Percentiles rank a stretch among this genome's conserved stretches.
Evolutionary conservation across 2,329 filamentous ascomycete species (phyloP).

Genomic region (Hypoxylon sp.): DNA sequence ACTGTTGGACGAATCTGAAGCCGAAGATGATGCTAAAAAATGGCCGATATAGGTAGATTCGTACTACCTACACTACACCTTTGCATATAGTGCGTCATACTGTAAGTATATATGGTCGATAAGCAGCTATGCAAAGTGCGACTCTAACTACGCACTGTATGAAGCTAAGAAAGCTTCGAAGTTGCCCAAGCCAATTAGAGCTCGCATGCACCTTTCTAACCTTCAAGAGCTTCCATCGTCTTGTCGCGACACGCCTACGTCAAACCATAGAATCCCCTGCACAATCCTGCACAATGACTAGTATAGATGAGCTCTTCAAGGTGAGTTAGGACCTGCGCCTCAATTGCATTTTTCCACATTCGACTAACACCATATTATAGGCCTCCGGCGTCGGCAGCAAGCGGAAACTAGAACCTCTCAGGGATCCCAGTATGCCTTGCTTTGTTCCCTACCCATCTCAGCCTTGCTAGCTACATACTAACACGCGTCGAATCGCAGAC

Average conservation of each 20-base stretch:
- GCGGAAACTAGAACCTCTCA: conserved; percentile 73
- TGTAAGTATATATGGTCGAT: background rate
- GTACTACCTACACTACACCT: too few relatives aligned
- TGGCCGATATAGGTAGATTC: conserved; percentile 11
- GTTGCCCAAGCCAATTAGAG: conserved; percentile 22
- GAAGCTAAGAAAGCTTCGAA: background rate
- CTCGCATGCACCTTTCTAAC: conserved; percentile 3
- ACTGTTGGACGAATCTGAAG: conserved; percentile 27
- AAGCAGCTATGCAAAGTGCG: background rate
- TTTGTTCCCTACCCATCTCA: conserved; percentile 25
- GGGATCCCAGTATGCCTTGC: conserved; percentile 70
- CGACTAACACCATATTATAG: conserved; percentile 30
- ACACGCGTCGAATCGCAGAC: conserved; percentile 57
- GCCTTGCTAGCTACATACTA: conserved; percentile 4
- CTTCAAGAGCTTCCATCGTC: background rate
- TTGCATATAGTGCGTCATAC: background rate
- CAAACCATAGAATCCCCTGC: background rate
- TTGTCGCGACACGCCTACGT: conserved; percentile 3
- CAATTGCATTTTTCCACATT: conserved; percentile 3
- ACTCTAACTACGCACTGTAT: background rate
- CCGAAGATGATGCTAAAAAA: conserved; percentile 19
- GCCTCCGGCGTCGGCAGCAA: conserved; percentile 66
- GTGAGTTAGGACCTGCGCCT: conserved; percentile 50
- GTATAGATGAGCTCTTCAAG: conserved; percentile 73
- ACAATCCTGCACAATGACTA: conserved; percentile 64